Evolutionary conservation across 148 eudicot species (phyloP).

Genomic region (Salicornia ramosissima): DNA sequence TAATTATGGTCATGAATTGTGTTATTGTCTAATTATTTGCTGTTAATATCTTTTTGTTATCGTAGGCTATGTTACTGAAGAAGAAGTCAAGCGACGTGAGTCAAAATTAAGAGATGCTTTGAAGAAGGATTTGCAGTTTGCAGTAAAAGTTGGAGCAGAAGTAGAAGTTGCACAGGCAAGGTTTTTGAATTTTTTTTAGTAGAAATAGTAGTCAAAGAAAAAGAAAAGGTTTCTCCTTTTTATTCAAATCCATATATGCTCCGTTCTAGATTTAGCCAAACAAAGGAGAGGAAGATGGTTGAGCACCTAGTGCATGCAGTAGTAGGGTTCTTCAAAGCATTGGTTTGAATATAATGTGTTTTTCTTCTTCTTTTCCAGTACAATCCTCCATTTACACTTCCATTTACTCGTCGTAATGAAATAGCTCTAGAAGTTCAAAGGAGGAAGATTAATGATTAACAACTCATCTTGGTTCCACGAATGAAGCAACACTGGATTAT

Average conservation of each 20-base stretch:
- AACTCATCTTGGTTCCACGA: background rate
- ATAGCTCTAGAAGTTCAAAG: slow-evolving; percentile 84
- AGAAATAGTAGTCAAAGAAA: background rate
- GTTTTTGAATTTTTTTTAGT: background rate
- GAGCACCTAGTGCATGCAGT: background rate
- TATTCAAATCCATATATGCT: background rate
- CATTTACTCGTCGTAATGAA: slow-evolving; percentile 93
- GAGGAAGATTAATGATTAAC: slow-evolving; percentile 29
- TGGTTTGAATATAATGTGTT: background rate
- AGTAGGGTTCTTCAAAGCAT: background rate
- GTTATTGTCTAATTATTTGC: background rate
- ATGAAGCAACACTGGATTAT: background rate
- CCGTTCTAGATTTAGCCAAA: background rate
- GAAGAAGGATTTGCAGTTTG: slow-evolving; percentile 50
- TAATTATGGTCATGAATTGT: background rate
- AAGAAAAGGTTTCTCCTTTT: background rate
- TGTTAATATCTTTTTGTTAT: background rate
- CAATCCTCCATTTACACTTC: slow-evolving; percentile 91
- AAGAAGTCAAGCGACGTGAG: slow-evolving; percentile 65
- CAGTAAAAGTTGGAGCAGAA: slow-evolving; percentile 53
- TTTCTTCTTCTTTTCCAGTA: slow-evolving; percentile 50
- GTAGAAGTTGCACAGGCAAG: slow-evolving; percentile 89
- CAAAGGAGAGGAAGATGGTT: background rate
- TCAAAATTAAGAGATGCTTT: slow-evolving; percentile 51
- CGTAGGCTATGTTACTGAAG: slow-evolving; percentile 85